Conservation (phyloP, 2,329 filamentous ascomycete genomes). For the Ophiosphaerella narmari region DNA sequence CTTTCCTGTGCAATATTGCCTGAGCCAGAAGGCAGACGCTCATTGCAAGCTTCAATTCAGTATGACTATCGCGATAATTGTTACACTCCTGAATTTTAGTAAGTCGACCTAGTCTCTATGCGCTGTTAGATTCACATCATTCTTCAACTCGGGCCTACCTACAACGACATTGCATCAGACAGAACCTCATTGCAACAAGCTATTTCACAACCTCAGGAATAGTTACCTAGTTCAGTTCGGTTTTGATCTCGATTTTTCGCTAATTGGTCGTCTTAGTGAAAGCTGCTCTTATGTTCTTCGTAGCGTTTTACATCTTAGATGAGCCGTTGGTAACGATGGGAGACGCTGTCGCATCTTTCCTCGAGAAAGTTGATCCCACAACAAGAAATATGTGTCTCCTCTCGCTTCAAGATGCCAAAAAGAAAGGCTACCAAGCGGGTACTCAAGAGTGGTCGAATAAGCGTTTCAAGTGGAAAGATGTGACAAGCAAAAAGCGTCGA, state of each 20-base stretch:
- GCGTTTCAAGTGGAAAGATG: conserved; percentile 13
- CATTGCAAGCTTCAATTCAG: too few relatives aligned
- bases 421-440: conserved; percentile 2
- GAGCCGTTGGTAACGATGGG: conserved; percentile 29
- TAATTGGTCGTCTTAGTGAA: conserved; percentile 14
- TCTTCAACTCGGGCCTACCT: too few relatives aligned
- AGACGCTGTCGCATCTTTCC: conserved; percentile 27
- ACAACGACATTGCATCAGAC: too few relatives aligned
- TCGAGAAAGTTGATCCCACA: conserved; percentile 11
- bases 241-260: neutral
- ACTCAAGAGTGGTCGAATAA: conserved; percentile 10
- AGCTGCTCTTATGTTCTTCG: conserved; percentile 19
- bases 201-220: too few relatives aligned
- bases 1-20: too few relatives aligned
- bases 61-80: too few relatives aligned
- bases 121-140: too few relatives aligned
- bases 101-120: too few relatives aligned
- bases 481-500: conserved; percentile 14
- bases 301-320: conserved; percentile 13
- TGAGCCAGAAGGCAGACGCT: too few relatives aligned
- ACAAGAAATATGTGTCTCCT: conserved; percentile 20
- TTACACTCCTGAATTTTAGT: too few relatives aligned
- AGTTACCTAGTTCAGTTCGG: too few relatives aligned
- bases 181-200: too few relatives aligned
- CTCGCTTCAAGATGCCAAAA: conserved; percentile 7